Conservation (phyloP, 2,329 filamentous ascomycete species). For the Grosmannia huntii region DNA sequence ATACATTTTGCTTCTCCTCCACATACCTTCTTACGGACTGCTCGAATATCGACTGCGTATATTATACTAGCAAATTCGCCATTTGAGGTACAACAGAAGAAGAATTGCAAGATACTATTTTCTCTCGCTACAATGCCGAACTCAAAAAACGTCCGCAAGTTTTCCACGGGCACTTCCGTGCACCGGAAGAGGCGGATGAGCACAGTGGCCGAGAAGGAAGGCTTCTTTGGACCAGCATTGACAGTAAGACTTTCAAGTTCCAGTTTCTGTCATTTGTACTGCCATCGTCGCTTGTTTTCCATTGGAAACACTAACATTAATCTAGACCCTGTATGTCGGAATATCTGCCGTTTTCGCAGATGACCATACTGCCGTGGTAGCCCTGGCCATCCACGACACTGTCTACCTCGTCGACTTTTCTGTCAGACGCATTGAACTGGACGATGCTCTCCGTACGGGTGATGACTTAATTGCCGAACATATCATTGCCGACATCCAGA, state of each 20-base stretch:
- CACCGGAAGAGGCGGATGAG: conserved; percentile 35
- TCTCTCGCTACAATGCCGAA: conserved; percentile 1
- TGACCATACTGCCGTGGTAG: conserved; percentile 42
- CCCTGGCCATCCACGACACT: conserved; percentile 59
- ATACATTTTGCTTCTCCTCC: background rate
- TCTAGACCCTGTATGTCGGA: conserved; percentile 46
- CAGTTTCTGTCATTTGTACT: background rate
- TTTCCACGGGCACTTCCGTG: conserved; percentile 30
- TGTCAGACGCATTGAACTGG: conserved; percentile 41
- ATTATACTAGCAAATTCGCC: background rate
- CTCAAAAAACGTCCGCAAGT: conserved; percentile 20
- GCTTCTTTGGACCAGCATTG: conserved; percentile 30
- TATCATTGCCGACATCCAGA: conserved; percentile 40
- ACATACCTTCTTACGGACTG: background rate
- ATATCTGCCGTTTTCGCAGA: conserved; percentile 43
- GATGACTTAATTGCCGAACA: conserved; percentile 43
- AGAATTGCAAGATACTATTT: background rate
- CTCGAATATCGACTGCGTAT: background rate
- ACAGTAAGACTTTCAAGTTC: conserved; percentile 22
- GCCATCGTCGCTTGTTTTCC: background rate
- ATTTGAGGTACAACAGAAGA: background rate
- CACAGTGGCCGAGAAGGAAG: conserved; percentile 28
- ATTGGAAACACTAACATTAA: background rate
- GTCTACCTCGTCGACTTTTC: conserved; percentile 65
- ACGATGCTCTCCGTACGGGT: conserved; percentile 24